Percentiles rank a stretch among this genome's conserved stretches.
phyloP scores from a whole-genome alignment of 192 early-diverging fungal species.

The Backusella tarrabulga region DNA sequence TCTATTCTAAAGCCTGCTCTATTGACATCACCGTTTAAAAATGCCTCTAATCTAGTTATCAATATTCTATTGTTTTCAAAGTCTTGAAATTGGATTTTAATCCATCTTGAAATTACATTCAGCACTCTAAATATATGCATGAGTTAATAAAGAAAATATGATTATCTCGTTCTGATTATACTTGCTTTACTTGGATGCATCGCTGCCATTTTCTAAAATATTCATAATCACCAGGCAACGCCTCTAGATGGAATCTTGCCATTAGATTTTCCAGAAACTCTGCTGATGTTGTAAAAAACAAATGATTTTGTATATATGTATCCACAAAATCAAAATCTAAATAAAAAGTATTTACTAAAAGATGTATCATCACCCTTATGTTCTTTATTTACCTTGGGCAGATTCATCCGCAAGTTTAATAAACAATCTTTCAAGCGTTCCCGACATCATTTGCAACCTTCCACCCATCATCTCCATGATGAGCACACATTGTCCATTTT shows the following conservation, averaged over 20 bases:
- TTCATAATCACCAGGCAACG: constrained; percentile 38
- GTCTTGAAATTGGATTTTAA: constrained; percentile 58
- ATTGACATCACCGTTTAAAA: constrained; percentile 47
- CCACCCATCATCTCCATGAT: constrained; percentile 54
- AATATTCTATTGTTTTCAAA: constrained; percentile 46
- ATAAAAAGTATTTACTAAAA: background rate
- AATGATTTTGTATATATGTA: constrained; percentile 55
- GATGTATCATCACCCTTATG: background rate
- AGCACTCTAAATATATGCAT: constrained; percentile 42
- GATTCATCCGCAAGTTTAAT: constrained; percentile 61
- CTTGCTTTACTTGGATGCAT: constrained; percentile 57
- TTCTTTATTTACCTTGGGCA: constrained; percentile 45
- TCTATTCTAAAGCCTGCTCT: constrained; percentile 47
- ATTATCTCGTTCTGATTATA: background rate
- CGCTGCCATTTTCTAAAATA: constrained; percentile 51
- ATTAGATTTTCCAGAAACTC: constrained; percentile 59
- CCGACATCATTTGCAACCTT: constrained; percentile 56
- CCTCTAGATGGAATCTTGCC: constrained; percentile 55
- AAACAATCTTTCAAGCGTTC: constrained; percentile 63
- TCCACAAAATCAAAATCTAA: constrained; percentile 71
- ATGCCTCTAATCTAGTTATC: constrained; percentile 42
- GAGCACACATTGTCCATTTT: constrained; percentile 56
- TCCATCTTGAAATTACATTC: constrained; percentile 60
- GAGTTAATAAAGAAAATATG: background rate
- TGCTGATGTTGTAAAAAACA: constrained; percentile 57